These are phyloP conservation scores for Pochonia chlamydosporia DNA, from an alignment of 2,329 filamentous ascomycete genomes.

Conservation along the genomic window DNA sequence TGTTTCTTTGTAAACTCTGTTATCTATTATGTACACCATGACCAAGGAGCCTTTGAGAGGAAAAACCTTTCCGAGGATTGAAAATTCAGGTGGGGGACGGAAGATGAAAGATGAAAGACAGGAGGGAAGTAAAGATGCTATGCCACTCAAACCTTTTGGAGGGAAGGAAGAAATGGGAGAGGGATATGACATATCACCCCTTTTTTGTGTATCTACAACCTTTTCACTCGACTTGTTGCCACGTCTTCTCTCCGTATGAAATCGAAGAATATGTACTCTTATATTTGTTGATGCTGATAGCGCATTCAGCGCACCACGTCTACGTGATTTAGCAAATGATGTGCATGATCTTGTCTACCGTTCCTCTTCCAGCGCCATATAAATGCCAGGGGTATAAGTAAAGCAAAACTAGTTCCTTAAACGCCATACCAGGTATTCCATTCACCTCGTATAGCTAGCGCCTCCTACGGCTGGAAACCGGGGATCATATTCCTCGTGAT, in stretches of 20 bases:
- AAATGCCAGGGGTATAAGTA: not conserved
- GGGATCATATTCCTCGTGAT: slow-evolving; percentile 39
- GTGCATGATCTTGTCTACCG: not conserved
- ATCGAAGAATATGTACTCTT: not conserved
- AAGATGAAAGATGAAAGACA: slow-evolving; percentile 6
- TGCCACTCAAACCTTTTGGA: not conserved
- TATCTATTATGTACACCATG: slow-evolving; percentile 3
- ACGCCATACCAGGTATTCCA: no score
- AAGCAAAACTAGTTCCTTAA: not conserved
- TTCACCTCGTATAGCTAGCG: not conserved
- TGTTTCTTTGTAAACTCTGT: slow-evolving; percentile 2
- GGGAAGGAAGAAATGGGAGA: not conserved
- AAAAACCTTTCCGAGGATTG: not conserved
- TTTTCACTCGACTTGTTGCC: slow-evolving; percentile 10
- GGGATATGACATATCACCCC: slow-evolving; percentile 6
- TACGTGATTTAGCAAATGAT: no score
- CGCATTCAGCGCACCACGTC: no score
- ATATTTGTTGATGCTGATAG: not conserved
- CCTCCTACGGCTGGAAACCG: slow-evolving; percentile 26
- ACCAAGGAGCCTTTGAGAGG: not conserved
- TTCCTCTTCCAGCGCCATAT: not conserved
- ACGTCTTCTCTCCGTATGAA: slow-evolving; percentile 5
- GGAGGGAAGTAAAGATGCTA: not conserved
- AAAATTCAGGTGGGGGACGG: not conserved
- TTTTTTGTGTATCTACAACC: not conserved